Evolutionary conservation across 129 eudicot genomes (phyloP).

Genomic region (Artemisia tridentata): DNA sequence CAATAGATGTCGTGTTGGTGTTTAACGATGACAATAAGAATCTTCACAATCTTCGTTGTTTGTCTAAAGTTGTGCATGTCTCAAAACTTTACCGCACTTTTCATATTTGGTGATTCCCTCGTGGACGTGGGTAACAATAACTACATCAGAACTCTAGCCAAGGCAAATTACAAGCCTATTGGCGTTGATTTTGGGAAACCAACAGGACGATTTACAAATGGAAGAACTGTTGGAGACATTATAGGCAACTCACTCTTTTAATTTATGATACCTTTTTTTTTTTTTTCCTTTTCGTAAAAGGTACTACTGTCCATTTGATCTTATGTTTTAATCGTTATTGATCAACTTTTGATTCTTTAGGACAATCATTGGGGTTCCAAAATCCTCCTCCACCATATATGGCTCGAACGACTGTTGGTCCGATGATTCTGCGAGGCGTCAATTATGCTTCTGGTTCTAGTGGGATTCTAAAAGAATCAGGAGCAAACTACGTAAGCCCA

Average conservation of each 20-base stretch:
- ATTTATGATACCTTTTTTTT: no score
- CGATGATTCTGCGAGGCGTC: slow-evolving; percentile 54
- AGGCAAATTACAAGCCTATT: slow-evolving; percentile 62
- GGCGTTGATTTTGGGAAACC: slow-evolving; percentile 82
- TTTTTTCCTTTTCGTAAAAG: not conserved
- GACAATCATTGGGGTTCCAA: slow-evolving; percentile 50
- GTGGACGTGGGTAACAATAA: slow-evolving; percentile 83
- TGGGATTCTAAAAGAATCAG: slow-evolving; percentile 64
- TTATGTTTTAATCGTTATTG: not conserved
- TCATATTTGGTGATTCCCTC: slow-evolving; percentile 75
- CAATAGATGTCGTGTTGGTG: slow-evolving; percentile 13
- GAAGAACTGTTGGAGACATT: slow-evolving; percentile 74
- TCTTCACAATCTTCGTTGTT: slow-evolving; percentile 17
- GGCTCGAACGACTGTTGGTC: slow-evolving; percentile 68
- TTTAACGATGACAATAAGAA: not conserved
- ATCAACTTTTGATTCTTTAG: slow-evolving; percentile 27
- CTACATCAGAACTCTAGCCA: slow-evolving; percentile 65
- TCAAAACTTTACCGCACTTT: slow-evolving; percentile 39
- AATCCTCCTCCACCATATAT: slow-evolving; percentile 67
- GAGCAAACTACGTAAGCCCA: slow-evolving; percentile 64
- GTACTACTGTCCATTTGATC: not conserved
- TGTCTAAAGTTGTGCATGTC: slow-evolving; percentile 30
- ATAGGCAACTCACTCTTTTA: slow-evolving; percentile 45
- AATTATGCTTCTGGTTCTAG: slow-evolving; percentile 90
- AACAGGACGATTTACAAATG: slow-evolving; percentile 83